Evolutionary conservation across 495 filamentous ascomycete genomes (phyloP).

Genomic region (Cenococcum geophilum): DNA sequence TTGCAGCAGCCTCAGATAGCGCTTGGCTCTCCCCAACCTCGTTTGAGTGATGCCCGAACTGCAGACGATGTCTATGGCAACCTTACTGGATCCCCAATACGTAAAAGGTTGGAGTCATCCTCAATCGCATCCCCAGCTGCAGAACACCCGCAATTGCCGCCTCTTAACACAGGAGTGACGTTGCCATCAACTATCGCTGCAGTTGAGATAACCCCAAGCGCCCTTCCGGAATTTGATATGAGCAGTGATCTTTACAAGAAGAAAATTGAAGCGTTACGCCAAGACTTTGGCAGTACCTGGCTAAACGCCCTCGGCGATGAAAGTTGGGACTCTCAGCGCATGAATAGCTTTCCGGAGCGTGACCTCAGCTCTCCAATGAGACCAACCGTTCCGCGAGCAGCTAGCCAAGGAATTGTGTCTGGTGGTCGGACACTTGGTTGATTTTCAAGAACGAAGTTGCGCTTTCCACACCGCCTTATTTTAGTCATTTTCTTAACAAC

Average conservation of each 20-base stretch:
- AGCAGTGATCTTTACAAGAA: constrained; percentile 74
- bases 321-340: constrained; percentile 48
- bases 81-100: constrained; percentile 3
- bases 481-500: background rate
- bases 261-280: constrained; percentile 76
- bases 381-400: constrained; percentile 34
- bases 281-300: constrained; percentile 78
- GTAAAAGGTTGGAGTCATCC: background rate
- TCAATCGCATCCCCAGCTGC: background rate
- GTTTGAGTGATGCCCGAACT: background rate
- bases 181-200: background rate
- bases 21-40: background rate
- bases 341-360: constrained; percentile 36
- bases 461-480: background rate
- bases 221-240: constrained; percentile 56
- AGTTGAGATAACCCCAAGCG: constrained; percentile 31
- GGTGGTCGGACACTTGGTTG: constrained; percentile 47
- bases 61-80: background rate
- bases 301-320: constrained; percentile 79
- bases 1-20: background rate
- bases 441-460: constrained; percentile 10
- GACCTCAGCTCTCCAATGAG: constrained; percentile 34
- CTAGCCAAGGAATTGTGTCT: constrained; percentile 49
- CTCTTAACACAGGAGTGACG: constrained; percentile 15
- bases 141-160: constrained; percentile 18